Percentiles rank a stretch among this genome's conserved stretches.
These are phyloP conservation scores for Skeletonema menzelii DNA, from an alignment of 108 stramenopile genomes.

Conservation along the genomic window DNA sequence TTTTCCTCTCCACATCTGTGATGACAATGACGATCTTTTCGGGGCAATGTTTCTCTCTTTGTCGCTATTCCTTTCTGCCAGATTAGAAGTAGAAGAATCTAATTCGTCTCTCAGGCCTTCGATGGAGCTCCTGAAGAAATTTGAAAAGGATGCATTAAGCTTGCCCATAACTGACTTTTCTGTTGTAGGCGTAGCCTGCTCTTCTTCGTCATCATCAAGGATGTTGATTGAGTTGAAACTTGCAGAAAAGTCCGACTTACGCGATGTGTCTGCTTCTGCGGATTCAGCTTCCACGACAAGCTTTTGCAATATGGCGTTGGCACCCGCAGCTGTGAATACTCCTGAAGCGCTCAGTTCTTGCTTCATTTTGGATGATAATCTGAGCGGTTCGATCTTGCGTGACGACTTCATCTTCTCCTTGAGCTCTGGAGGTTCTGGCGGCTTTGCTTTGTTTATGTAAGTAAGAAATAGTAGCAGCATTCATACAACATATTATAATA, in stretches of 20 bases:
- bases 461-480: too few species aligned
- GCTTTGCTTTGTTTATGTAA: not conserved
- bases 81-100: not conserved
- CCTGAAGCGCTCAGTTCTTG: not conserved
- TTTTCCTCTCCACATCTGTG: not conserved
- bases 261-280: not conserved
- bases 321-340: not conserved
- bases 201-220: not conserved
- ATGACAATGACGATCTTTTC: too few species aligned
- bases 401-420: not conserved
- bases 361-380: not conserved
- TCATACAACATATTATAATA: too few species aligned
- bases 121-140: not conserved
- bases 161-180: not conserved
- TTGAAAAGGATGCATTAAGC: not conserved
- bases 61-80: not conserved
- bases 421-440: not conserved
- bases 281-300: not conserved
- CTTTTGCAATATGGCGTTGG: not conserved
- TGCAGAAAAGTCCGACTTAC: not conserved
- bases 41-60: conserved; percentile 1
- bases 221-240: not conserved
- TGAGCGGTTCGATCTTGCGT: not conserved
- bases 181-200: not conserved
- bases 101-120: not conserved